These are phyloP conservation scores for Fraxinus sp. DNA, from an alignment of 305 asterid genomes.

Conservation along the genomic window DNA sequence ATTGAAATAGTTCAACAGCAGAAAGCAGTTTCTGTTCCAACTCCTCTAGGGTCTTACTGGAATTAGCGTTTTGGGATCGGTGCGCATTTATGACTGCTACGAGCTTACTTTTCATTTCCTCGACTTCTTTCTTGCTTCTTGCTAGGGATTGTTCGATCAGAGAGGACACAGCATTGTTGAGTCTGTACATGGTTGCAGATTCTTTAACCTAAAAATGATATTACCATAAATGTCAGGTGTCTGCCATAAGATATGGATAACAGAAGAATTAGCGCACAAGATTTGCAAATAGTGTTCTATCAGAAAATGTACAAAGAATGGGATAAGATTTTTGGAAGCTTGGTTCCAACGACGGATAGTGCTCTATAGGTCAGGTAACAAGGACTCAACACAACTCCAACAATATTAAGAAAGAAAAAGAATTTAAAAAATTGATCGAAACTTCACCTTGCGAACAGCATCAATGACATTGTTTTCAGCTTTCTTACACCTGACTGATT, in stretches of 20 bases:
- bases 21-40: conserved; percentile 73
- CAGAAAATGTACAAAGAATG: background rate
- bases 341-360: background rate
- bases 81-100: conserved; percentile 47
- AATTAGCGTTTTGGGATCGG: conserved; percentile 46
- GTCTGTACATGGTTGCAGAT: conserved; percentile 52
- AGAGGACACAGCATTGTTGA: too few species aligned
- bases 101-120: conserved; percentile 48
- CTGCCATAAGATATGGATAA: background rate
- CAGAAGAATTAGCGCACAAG: background rate
- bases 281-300: background rate
- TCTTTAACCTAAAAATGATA: conserved; percentile 52
- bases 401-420: background rate
- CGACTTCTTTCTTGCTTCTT: conserved; percentile 53
- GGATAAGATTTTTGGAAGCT: background rate
- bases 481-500: conserved; percentile 61
- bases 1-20: conserved; percentile 65
- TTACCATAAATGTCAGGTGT: conserved; percentile 12
- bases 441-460: conserved; percentile 58
- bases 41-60: conserved; percentile 58
- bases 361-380: background rate
- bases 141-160: conserved; percentile 64
- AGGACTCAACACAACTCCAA: background rate
- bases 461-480: conserved; percentile 75
- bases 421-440: conserved; percentile 2